phyloP scores from a whole-genome alignment of 2,329 filamentous ascomycete genomes.

The Diaporthe velutina region DNA sequence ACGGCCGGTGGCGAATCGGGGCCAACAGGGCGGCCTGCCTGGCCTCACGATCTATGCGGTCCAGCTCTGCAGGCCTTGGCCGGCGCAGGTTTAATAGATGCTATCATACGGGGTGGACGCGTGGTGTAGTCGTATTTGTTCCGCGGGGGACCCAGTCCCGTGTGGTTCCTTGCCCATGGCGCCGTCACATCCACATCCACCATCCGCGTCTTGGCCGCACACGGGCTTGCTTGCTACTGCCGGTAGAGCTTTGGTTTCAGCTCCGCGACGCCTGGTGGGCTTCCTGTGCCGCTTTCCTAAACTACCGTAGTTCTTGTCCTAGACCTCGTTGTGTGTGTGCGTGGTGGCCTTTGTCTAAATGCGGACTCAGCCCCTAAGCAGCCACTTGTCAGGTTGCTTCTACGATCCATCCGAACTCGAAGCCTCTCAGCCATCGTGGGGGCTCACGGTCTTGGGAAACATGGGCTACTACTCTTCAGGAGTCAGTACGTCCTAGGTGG shows the following conservation, averaged over 20 bases:
- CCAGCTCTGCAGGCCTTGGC: not conserved
- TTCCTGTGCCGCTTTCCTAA: not conserved
- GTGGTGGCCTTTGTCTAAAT: not conserved
- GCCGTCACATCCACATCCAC: not conserved
- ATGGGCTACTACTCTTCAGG: not conserved
- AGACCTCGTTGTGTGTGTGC: not conserved
- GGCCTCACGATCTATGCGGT: not conserved
- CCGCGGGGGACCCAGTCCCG: not conserved
- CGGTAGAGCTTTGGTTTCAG: slow-evolving; percentile 9
- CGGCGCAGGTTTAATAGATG: not conserved
- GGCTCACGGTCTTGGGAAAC: not conserved
- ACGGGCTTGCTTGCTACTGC: not conserved
- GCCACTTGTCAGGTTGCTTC: not conserved
- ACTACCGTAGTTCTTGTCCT: not conserved
- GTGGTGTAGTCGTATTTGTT: not conserved
- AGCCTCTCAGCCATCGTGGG: not conserved
- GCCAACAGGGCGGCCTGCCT: not conserved
- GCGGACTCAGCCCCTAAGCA: not conserved
- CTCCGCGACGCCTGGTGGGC: not conserved
- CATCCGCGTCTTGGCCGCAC: not conserved
- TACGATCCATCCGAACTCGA: not conserved
- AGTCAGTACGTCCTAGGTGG: not conserved
- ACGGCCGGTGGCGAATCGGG: slow-evolving; percentile 11
- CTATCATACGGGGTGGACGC: not conserved
- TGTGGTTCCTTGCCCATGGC: not conserved